Evolutionary conservation across 768 basidiomycete species (phyloP).

Genomic region (Calocera cornea): DNA sequence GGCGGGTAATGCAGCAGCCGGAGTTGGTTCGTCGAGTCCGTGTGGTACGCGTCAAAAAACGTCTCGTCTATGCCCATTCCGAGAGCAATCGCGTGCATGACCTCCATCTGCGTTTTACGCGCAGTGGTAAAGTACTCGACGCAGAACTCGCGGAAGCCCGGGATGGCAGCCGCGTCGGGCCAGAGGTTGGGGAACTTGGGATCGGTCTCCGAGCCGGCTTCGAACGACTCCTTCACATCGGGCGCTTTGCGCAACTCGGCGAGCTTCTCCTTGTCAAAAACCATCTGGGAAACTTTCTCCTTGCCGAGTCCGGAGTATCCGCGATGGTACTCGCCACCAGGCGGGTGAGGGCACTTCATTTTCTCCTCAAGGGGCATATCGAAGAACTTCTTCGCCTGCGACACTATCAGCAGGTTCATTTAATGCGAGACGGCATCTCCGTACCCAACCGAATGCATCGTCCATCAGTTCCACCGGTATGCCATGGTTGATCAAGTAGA

Average conservation of each 20-base stretch:
- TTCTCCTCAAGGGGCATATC: constrained; percentile 19
- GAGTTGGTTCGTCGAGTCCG: constrained; percentile 37
- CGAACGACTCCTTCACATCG: constrained; percentile 2
- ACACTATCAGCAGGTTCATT: not conserved
- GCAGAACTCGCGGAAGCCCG: constrained; percentile 1
- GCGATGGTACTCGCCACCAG: constrained; percentile 34
- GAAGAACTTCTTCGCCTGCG: constrained; percentile 4
- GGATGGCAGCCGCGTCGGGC: not conserved
- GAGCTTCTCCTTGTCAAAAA: not conserved
- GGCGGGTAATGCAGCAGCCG: constrained; percentile 45
- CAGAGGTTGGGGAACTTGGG: not conserved
- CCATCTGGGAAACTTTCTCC: constrained; percentile 3
- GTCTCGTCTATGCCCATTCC: constrained; percentile 34
- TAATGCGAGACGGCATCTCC: not conserved
- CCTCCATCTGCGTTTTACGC: constrained; percentile 23
- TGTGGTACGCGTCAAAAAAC: constrained; percentile 34
- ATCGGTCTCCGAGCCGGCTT: not conserved
- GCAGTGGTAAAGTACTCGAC: not conserved
- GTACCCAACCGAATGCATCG: constrained; percentile 3
- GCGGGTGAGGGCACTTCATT: constrained; percentile 35
- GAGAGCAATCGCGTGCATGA: constrained; percentile 38
- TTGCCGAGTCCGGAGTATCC: constrained; percentile 16
- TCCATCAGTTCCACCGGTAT: constrained; percentile 25
- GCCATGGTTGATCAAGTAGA: constrained; percentile 35
- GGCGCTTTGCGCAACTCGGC: constrained; percentile 3